Evolutionary conservation across 1,284 basidiomycete species (phyloP).

Genomic region (Bondarzewia mesenterica): DNA sequence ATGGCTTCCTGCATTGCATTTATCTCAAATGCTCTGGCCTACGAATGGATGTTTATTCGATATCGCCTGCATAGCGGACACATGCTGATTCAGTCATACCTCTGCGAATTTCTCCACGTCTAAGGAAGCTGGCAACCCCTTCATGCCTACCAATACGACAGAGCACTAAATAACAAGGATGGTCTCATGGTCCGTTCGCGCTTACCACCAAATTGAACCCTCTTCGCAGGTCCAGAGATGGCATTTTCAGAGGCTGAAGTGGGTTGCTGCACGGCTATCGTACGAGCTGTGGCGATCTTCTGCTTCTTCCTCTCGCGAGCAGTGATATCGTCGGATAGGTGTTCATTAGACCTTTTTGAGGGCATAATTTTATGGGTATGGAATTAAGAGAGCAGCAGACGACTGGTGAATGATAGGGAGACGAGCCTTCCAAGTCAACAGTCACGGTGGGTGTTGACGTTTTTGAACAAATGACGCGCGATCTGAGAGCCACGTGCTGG

Average conservation of each 20-base stretch:
- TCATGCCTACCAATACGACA: constrained; percentile 33
- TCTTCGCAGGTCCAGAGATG: constrained; percentile 32
- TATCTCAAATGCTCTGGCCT: constrained; percentile 86
- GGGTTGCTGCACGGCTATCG: constrained; percentile 51
- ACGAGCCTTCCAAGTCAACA: no score
- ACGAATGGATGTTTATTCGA: no score
- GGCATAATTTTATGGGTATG: no score
- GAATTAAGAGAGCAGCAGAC: background rate
- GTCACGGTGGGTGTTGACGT: no score
- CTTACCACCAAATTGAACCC: constrained; percentile 33
- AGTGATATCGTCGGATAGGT: constrained; percentile 26
- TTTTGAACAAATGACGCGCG: background rate
- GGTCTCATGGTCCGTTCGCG: background rate
- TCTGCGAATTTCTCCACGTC: constrained; percentile 85
- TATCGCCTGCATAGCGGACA: no score
- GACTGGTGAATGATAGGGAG: no score
- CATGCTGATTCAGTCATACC: no score
- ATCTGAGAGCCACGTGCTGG: background rate
- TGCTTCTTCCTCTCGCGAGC: constrained; percentile 61
- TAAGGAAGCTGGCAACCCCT: constrained; percentile 62
- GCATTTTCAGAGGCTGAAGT: constrained; percentile 18
- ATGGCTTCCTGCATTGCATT: constrained; percentile 82
- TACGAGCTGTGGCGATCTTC: constrained; percentile 54
- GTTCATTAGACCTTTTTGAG: constrained; percentile 43
- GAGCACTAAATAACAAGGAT: background rate